These are phyloP conservation scores for Kwoniella sp. DNA, from an alignment of 768 basidiomycete genomes.

Conservation along the genomic window DNA sequence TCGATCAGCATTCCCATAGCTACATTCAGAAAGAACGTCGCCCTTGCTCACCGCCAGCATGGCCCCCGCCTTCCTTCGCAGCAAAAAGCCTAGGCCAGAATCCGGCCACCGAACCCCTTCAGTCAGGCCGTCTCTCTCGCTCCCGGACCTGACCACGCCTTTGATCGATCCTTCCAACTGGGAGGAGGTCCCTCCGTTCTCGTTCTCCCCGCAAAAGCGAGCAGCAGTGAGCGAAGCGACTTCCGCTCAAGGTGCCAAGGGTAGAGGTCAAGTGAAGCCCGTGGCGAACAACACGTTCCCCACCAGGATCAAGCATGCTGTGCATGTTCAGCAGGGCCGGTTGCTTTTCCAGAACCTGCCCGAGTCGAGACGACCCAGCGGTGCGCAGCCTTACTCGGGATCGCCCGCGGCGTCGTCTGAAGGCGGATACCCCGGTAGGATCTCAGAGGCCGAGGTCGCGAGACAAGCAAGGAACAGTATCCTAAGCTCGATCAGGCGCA, in stretches of 20 bases:
- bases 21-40: too few species aligned
- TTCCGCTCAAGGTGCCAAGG: too few species aligned
- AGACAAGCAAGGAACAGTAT: constrained; percentile 5
- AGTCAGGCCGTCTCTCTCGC: constrained; percentile 32
- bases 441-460: too few species aligned
- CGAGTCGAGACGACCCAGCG: too few species aligned
- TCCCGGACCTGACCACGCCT: constrained; percentile 38
- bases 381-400: too few species aligned
- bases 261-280: background rate
- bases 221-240: too few species aligned
- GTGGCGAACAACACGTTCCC: background rate
- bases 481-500: constrained; percentile 1
- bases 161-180: constrained; percentile 31
- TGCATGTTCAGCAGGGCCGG: background rate
- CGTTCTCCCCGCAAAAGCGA: too few species aligned
- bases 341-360: too few species aligned
- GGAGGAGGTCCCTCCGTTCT: constrained; percentile 31
- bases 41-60: background rate
- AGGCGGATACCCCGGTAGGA: too few species aligned
- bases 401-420: too few species aligned
- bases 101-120: background rate
- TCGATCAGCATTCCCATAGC: too few species aligned
- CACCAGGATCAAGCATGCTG: too few species aligned
- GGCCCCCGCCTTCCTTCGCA: constrained; percentile 6
- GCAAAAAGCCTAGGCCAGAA: constrained; percentile 2